Evolutionary conservation across 495 filamentous ascomycete genomes (phyloP), one percentile per base, ranked within the genome.

Genomic region (Cairneyella variabilis): DNA sequence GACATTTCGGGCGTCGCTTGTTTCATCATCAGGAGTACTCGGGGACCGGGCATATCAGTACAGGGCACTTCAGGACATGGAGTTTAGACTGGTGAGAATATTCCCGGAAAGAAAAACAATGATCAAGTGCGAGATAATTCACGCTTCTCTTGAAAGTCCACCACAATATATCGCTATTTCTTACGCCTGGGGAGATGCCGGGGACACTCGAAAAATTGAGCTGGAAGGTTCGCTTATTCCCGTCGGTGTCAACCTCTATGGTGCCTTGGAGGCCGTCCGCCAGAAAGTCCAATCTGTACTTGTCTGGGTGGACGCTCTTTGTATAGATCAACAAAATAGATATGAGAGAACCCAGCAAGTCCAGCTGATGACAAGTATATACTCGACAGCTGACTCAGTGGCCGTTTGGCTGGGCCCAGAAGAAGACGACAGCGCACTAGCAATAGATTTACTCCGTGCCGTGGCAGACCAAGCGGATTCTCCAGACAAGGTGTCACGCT

Each of bases 291-390:
- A 51, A 16, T 1, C 5, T 25, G 37, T 40, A 12, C 25, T 28
- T 23, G 8, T 62, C 4, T 62, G 46, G 54, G 38, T 48, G 8
- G 51, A 53, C 42, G 58, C 41, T 12, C 6, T 58, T 12, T 48
- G 41, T 50, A 58, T 61, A 18, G 46, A 55, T 44, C 58, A 58
- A 17, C 20, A 50, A 7, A 49, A 58, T 45, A 17, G 43, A 20
- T 22, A 51, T 2, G 51, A 61, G 23, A 34, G 55, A 28, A 56
- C 38, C 23, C 18, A 48, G n/a, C 32, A 58, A 41, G 51, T 60
- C 3, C 17, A 32, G 9, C 47, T 47, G 27, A 59, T 62, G 42
- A 30, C 25, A 16, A 18, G 36, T 14, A 56, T 55, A 18, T 61
- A 45, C 37, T 20, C 34, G 12, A 51, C 26, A 30, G 38, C 38